Evolutionary conservation across 495 filamentous ascomycete genomes (phyloP), one percentile per base, ranked within the genome.

Genomic region (Xylaria sp.): DNA sequence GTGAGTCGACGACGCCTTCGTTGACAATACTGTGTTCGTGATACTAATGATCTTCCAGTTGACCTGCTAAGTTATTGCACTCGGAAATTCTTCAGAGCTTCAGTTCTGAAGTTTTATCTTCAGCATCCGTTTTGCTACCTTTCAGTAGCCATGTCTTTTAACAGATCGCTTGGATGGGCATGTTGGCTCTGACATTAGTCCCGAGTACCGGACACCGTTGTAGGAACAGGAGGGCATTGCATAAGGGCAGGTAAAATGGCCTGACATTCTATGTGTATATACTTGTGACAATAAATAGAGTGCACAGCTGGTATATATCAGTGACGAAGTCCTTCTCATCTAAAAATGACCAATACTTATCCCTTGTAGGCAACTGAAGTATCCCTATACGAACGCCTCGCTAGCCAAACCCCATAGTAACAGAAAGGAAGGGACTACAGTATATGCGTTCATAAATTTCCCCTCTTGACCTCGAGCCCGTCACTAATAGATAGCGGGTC

Each of bases 1-100:
- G 71, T 80, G 74, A 76, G 72, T 43, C 8, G 3, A 37, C 35
- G 4, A 69, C 21, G 5, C 0, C 67, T 19, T 12, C 9, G 3
- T n/a, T 37, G 46, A 37, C 11, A 29, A n/a, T 11, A 58, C 15
- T 11, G 35, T 41, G 31, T 31, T 50, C n/a, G 8, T 8, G 43
- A 59, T 26, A 53, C 67, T 69, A 35, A 69, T 50, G 19, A 48
- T 8, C 9, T n/a, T 1, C 14, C 26, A 69, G 67, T 62, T 69
- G 57, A 48, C 41, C 15, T 69, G 67, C 44, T 69, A 62, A 62
- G 43, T 2, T 11, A 43, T 5, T 31, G 5, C 37, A n/a, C 35
- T 29, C 37, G 11, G 17, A 4, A 14, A 31, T 55, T 31, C 12
- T 26, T 55, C 1, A 37, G 19, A 59, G 19, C 8, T 4, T 6